Evolutionary conservation across 495 filamentous ascomycete genomes (phyloP).

Genomic region (Tuber microsphaerosporum): DNA sequence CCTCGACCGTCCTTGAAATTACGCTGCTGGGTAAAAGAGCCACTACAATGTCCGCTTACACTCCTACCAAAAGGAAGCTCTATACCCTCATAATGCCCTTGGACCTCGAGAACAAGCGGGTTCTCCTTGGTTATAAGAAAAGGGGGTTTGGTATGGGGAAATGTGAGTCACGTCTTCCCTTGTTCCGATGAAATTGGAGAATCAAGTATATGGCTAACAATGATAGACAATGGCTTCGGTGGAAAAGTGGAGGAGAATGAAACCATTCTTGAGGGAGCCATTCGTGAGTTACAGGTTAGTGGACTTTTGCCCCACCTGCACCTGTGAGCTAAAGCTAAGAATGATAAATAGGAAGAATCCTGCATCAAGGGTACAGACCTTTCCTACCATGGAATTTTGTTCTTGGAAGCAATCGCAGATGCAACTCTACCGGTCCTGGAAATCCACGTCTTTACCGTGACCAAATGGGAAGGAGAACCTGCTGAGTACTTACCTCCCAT

Average conservation of each 20-base stretch:
- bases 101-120: conserved; percentile 8
- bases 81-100: conserved; percentile 40
- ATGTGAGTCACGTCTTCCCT: conserved; percentile 27
- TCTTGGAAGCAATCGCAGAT: conserved; percentile 37
- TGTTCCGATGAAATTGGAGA: conserved; percentile 5
- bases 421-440: conserved; percentile 26
- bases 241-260: conserved; percentile 39
- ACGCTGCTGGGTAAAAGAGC: background rate
- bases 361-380: conserved; percentile 27
- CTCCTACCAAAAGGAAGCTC: conserved; percentile 28
- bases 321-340: background rate
- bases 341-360: conserved; percentile 32
- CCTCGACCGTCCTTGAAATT: background rate
- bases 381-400: conserved; percentile 35
- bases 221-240: conserved; percentile 41
- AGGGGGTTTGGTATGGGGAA: conserved; percentile 39
- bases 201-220: background rate
- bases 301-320: background rate
- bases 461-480: conserved; percentile 32
- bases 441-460: conserved; percentile 36
- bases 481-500: conserved; percentile 20
- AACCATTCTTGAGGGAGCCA: conserved; percentile 36
- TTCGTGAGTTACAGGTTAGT: conserved; percentile 36
- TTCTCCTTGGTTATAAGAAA: conserved; percentile 39
- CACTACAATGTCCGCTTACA: conserved; percentile 17